phyloP scores from a whole-genome alignment of 2,329 filamentous ascomycete species.

The Hortaea sp. region DNA sequence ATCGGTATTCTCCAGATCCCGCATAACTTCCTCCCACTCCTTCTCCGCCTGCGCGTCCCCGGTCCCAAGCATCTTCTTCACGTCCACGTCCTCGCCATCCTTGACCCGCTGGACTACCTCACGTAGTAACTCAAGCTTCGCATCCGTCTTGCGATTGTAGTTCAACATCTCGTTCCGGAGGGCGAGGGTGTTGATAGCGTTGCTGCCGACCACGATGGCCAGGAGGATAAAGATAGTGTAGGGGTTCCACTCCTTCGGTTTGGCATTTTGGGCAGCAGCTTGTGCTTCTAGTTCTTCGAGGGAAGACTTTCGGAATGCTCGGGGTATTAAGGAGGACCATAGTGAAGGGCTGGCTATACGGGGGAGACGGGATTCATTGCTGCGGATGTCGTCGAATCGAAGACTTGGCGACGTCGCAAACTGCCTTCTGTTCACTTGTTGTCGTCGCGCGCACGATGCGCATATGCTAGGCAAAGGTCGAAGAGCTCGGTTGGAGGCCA shows the following conservation, averaged over 20 bases:
- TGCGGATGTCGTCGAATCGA: constrained; percentile 6
- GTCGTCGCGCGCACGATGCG: constrained; percentile 3
- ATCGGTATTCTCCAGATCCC: constrained; percentile 25
- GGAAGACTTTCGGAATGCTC: constrained; percentile 18
- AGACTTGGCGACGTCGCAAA: constrained; percentile 3
- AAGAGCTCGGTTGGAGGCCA: constrained; percentile 7
- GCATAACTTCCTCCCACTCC: constrained; percentile 77
- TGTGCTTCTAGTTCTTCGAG: constrained; percentile 10
- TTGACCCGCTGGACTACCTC: constrained; percentile 66
- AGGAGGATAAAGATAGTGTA: constrained; percentile 56
- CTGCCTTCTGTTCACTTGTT: neutral
- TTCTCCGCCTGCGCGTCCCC: constrained; percentile 64
- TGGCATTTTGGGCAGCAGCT: constrained; percentile 3
- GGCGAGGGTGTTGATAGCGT: constrained; percentile 85
- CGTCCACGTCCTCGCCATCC: constrained; percentile 68
- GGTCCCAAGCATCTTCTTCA: constrained; percentile 70
- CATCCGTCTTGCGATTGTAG: constrained; percentile 66
- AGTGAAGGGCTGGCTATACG: constrained; percentile 25
- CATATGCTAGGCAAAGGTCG: constrained; percentile 4
- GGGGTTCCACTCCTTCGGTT: constrained; percentile 39
- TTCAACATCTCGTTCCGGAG: constrained; percentile 65
- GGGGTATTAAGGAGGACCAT: constrained; percentile 27
- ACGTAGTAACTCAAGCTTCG: constrained; percentile 63
- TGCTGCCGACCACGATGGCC: constrained; percentile 77
- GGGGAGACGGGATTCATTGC: constrained; percentile 17